Conservation (phyloP, 2,329 filamentous ascomycete genomes). For the Fonsecaea multimorphosa region DNA sequence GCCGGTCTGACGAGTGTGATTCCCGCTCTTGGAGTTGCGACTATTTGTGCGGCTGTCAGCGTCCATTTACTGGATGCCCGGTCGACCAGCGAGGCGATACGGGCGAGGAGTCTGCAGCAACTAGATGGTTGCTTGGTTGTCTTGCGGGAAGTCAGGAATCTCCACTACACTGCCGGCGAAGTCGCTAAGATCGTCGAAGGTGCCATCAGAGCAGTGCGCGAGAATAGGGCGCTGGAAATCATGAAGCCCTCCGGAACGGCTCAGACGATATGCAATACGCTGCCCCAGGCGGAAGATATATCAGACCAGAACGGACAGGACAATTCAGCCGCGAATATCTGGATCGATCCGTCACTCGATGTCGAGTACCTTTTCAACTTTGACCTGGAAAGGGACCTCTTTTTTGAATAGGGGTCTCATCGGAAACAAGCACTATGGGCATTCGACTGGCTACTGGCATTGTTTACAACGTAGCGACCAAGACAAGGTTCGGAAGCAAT, state of each 20-base stretch:
- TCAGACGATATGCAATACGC: not conserved
- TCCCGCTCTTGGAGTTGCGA: constrained; percentile 9
- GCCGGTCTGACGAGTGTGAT: constrained; percentile 11
- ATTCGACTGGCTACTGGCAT: too few species aligned
- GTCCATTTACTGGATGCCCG: constrained; percentile 17
- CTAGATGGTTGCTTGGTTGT: constrained; percentile 13
- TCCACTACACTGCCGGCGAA: constrained; percentile 15
- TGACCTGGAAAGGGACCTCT: not conserved
- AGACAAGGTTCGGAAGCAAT: not conserved
- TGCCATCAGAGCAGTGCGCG: not conserved
- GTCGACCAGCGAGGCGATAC: constrained; percentile 3
- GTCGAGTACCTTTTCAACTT: not conserved
- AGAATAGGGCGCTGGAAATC: not conserved
- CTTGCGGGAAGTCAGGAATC: constrained; percentile 11
- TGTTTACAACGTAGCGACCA: too few species aligned
- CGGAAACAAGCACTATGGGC: not conserved
- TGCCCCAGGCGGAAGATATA: not conserved
- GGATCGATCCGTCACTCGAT: not conserved
- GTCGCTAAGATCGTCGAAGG: constrained; percentile 13
- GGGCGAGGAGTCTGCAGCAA: constrained; percentile 2
- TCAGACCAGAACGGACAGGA: not conserved
- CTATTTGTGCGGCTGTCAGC: constrained; percentile 16
- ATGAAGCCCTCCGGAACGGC: not conserved
- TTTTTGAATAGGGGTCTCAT: not conserved
- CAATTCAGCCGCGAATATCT: not conserved